Evolutionary conservation across 2,329 filamentous ascomycete species (phyloP).

Genomic region (Ceratocystis colombiana): DNA sequence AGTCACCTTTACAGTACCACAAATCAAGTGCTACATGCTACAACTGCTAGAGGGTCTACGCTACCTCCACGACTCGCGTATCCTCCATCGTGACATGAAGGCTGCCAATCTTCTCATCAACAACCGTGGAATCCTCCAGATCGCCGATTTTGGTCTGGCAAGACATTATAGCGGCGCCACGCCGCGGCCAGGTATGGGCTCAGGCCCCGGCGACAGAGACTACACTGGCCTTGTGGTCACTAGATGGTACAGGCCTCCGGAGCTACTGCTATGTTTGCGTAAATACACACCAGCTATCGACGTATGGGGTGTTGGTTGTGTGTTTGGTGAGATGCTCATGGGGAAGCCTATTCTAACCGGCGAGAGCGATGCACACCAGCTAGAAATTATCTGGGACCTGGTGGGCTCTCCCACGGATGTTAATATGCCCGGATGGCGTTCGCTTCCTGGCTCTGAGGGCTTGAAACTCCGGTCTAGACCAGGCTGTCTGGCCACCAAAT

Average conservation of each 20-base stretch:
- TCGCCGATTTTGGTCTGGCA: slow-evolving; percentile 92
- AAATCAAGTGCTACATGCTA: slow-evolving; percentile 96
- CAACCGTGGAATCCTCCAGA: slow-evolving; percentile 85
- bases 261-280: slow-evolving; percentile 77
- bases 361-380: slow-evolving; percentile 78
- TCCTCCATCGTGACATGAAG: slow-evolving; percentile 97
- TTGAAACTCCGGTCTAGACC: slow-evolving; percentile 52
- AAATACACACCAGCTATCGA: slow-evolving; percentile 96
- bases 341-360: slow-evolving; percentile 87
- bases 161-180: slow-evolving; percentile 81
- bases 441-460: slow-evolving; percentile 69
- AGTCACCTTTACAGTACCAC: slow-evolving; percentile 73
- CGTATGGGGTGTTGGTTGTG: slow-evolving; percentile 97
- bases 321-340: slow-evolving; percentile 95
- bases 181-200: slow-evolving; percentile 65
- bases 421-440: slow-evolving; percentile 84
- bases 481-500: slow-evolving; percentile 60
- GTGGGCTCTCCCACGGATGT: slow-evolving; percentile 83
- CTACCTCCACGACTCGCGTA: slow-evolving; percentile 82
- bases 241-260: slow-evolving; percentile 90
- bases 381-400: slow-evolving; percentile 87
- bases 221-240: slow-evolving; percentile 97
- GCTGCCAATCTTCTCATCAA: slow-evolving; percentile 94
- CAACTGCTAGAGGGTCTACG: slow-evolving; percentile 81
- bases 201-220: slow-evolving; percentile 74